These are phyloP conservation scores for Alternaria sp. DNA, from an alignment of 2,329 filamentous ascomycete genomes.

Conservation along the genomic window DNA sequence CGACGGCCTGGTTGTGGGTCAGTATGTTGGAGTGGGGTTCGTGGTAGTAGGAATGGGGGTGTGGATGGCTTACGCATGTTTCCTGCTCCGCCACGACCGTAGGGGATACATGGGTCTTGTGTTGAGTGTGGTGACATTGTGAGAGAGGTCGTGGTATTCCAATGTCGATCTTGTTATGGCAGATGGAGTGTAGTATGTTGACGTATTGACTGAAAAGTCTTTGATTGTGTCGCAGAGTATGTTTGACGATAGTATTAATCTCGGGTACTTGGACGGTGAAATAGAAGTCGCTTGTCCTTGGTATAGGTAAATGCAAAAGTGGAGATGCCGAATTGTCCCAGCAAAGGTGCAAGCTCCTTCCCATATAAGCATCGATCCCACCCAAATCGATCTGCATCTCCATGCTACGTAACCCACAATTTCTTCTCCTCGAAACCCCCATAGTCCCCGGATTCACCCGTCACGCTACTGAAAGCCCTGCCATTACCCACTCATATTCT, in stretches of 20 bases:
- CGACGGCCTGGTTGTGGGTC: conserved; percentile 10
- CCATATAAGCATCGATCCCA: neutral
- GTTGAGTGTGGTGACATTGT: neutral
- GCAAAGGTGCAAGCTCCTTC: neutral
- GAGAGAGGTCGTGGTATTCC: neutral
- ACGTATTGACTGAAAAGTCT: no score
- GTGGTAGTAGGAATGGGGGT: neutral
- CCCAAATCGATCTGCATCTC: neutral
- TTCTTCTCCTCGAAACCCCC: neutral
- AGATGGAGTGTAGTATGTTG: neutral
- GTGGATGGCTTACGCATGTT: conserved; percentile 18
- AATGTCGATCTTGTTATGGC: neutral
- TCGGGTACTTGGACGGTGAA: neutral
- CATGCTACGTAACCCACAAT: neutral
- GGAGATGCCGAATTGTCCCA: neutral
- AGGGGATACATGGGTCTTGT: conserved; percentile 16
- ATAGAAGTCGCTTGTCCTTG: neutral
- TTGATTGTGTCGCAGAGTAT: neutral
- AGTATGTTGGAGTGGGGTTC: neutral
- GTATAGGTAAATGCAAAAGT: neutral
- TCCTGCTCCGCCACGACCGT: conserved; percentile 23
- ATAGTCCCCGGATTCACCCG: conserved; percentile 8
- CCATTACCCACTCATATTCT: neutral
- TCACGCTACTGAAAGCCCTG: neutral
- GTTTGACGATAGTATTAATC: neutral